Conservation (phyloP, 352 stramenopile species). For the Elongisporangium undulatum region DNA sequence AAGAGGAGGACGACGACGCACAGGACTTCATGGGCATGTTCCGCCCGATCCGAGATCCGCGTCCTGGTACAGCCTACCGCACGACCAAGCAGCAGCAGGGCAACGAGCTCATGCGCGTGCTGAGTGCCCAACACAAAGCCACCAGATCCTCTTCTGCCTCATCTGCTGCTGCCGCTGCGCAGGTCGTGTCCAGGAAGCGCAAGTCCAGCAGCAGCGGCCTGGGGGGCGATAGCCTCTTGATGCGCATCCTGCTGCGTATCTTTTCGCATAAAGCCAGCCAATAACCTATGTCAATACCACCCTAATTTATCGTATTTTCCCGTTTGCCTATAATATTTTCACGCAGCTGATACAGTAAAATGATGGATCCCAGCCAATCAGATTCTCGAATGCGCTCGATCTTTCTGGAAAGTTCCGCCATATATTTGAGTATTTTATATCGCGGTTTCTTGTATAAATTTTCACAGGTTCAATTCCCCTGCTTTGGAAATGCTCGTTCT, state of each 20-base stretch:
- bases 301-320: background rate
- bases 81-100: constrained; percentile 23
- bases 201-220: background rate
- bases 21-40: constrained; percentile 35
- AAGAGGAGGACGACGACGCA: background rate
- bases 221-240: background rate
- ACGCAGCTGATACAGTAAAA: constrained; percentile 5
- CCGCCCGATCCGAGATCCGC: constrained; percentile 42
- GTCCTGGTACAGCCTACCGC: constrained; percentile 35
- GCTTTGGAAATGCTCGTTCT: background rate
- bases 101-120: constrained; percentile 59
- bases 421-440: background rate
- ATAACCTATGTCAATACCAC: constrained; percentile 4
- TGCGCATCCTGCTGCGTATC: constrained; percentile 1
- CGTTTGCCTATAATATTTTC: constrained; percentile 1
- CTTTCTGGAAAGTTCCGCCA: constrained; percentile 22
- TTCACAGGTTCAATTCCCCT: constrained; percentile 8
- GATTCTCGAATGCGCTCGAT: constrained; percentile 20
- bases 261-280: background rate
- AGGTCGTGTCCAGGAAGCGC: background rate
- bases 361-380: constrained; percentile 1
- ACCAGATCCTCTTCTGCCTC: constrained; percentile 14
- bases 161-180: background rate
- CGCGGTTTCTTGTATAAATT: background rate
- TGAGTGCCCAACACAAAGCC: constrained; percentile 17